Evolutionary conservation across 1,139 yeast species (phyloP), one percentile per base, ranked within the genome.

Genomic region (Sugiyamaella castrensis): DNA sequence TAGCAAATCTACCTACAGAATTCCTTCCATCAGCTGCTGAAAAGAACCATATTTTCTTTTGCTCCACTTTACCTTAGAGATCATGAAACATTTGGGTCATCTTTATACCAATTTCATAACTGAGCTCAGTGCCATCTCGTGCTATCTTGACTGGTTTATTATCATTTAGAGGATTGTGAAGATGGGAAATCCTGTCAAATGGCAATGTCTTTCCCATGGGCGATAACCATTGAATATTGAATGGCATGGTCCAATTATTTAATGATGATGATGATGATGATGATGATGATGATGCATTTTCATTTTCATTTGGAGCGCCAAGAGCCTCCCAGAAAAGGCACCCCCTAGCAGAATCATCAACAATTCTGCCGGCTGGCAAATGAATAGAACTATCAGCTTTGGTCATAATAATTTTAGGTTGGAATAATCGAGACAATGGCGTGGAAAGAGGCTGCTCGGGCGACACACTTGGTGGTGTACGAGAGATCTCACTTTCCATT

Each of bases 91-190:
- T 50, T 3, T 53, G 55, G 32, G 64, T 47, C 38, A 70, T 54
- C 41, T 56, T 54, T n/a, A 50, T 44, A 4, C 71, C 74, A 11
- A 67, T 64, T 1, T 45, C 40, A 1, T 71, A 69, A 46, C 67
- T 71, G 32, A 70, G 58, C 53, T 71, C 74, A 2, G 74, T 70
- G 2, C 74, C 74, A 47, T 70, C 74, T 26, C 73, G 59, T 2
- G 74, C 74, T 37, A 71, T 63, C 50, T 70, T 70, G 37, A 71
- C 66, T 6, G 69, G 70, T 49, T 66, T 62, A 55, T 68, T 63
- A 16, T 59, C 59, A 55, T 71, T 71, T 47, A 62, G 60, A 2
- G 70, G 58, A 54, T 71, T 71, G 12, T 61, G 60, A 37, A 71
- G 54, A 41, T 65, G 63, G 31, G 57, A 54, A 1, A 69, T 65